Evolutionary conservation across 2,329 filamentous ascomycete species (phyloP), one percentile per base, ranked within the genome.

Genomic region (Dothiorella sarmentorum): DNA sequence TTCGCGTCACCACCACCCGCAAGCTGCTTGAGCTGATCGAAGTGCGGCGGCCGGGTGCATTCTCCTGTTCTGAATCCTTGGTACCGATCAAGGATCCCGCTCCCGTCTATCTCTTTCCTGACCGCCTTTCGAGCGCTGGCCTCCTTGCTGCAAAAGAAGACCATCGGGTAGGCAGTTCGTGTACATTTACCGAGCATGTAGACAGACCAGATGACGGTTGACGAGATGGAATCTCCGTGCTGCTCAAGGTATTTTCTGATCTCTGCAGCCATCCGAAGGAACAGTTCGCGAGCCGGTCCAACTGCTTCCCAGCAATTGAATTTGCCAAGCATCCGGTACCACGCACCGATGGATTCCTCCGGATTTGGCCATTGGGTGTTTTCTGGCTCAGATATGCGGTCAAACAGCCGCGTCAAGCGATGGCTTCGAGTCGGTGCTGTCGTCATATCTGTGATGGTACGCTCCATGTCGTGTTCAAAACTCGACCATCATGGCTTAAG

Each of bases 61-160:
- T 65, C 61, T 7, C 58, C 63, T 1, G 62, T 42, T 7, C 45
- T 53, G 20, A 65, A 55, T 3, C 56, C 62, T 4, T 58, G 42
- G 18, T 63, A 60, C 2, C 18, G 29, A 2, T 38, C 33, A 1
- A 64, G 44, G 22, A 66, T 44, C 24, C 29, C 43, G 55, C 64
- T 63, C 4, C 62, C 45, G 33, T 52, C 56, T 4, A 63, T 59
- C 6, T 55, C 53, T 15, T 63, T 55, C 10, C 61, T 26, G 0
- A 63, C 47, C 13, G n/a, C 29, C 38, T 60, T 63, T 33, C 64
- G 60, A 7, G 56, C 58, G 13, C 15, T 4, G 4, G 37, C 47
- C 17, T 64, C 58, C 26, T 56, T 58, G 11, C 59, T 61, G 33
- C 61, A 63, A 56, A 65, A 65, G 7, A 65, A 61, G 7, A 65